Evolutionary conservation across 768 basidiomycete species (phyloP).

Genomic region (Xerocomellus dryophilus): DNA sequence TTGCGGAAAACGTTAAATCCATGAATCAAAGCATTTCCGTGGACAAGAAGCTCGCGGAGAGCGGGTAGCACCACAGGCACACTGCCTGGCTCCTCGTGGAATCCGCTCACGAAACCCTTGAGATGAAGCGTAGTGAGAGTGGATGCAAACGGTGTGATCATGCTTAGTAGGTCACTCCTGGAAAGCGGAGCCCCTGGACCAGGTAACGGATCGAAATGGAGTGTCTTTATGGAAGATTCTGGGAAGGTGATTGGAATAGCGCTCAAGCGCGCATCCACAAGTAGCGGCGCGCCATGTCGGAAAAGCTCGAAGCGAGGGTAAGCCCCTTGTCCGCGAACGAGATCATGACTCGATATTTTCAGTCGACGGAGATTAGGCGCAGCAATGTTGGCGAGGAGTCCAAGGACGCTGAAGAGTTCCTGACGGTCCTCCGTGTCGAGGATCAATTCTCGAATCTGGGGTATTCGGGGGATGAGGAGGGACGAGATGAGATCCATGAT

Average conservation of each 20-base stretch:
- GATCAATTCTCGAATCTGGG: slow-evolving; percentile 31
- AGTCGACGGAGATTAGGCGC: slow-evolving; percentile 29
- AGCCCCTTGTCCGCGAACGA: slow-evolving; percentile 23
- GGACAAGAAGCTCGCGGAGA: slow-evolving; percentile 29
- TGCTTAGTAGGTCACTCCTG: slow-evolving; percentile 27
- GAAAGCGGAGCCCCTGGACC: slow-evolving; percentile 30
- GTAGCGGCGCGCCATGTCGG: slow-evolving; percentile 29
- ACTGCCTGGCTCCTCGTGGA: slow-evolving; percentile 33
- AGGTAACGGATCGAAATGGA: slow-evolving; percentile 36
- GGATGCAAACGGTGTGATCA: slow-evolving; percentile 26
- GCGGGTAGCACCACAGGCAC: slow-evolving; percentile 30
- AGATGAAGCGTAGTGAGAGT: slow-evolving; percentile 33
- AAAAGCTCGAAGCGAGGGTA: slow-evolving; percentile 34
- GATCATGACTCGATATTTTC: slow-evolving; percentile 30
- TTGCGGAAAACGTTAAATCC: slow-evolving; percentile 36
- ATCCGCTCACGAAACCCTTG: slow-evolving; percentile 32
- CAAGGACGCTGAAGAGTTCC: slow-evolving; percentile 25
- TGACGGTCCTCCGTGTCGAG: slow-evolving; percentile 32
- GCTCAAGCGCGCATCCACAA: slow-evolving; percentile 32
- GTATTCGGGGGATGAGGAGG: slow-evolving; percentile 30
- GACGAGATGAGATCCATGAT: slow-evolving; percentile 26
- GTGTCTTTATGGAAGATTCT: slow-evolving; percentile 24
- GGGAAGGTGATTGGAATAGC: slow-evolving; percentile 33
- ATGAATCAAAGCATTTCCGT: slow-evolving; percentile 32
- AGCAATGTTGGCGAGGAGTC: slow-evolving; percentile 21